phyloP scores from a whole-genome alignment of 2,329 filamentous ascomycete genomes.

The Calycina herbarum region DNA sequence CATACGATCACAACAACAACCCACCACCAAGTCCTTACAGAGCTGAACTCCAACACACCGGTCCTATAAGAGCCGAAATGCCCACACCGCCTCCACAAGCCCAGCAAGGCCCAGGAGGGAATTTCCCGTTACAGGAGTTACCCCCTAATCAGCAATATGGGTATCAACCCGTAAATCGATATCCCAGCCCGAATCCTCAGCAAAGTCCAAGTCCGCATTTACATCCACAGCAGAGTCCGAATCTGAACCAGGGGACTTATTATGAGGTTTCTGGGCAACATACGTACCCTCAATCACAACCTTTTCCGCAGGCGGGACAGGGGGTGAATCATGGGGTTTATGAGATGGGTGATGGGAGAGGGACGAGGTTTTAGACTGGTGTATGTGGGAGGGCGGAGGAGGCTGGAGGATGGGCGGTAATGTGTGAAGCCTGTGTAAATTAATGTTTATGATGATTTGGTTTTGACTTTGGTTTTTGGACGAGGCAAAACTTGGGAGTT shows the following conservation, averaged over 20 bases:
- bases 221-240: background rate
- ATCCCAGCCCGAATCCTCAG: background rate
- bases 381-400: background rate
- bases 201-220: background rate
- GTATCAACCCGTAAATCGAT: background rate
- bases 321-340: background rate
- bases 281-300: background rate
- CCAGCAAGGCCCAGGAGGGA: too few relatives aligned
- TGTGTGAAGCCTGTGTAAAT: background rate
- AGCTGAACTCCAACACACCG: conserved; percentile 8
- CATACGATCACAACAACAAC: background rate
- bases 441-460: background rate
- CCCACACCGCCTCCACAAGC: background rate
- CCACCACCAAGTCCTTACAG: conserved; percentile 7
- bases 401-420: background rate
- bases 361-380: background rate
- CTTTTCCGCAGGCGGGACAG: background rate
- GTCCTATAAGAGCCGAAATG: conserved; percentile 5
- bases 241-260: background rate
- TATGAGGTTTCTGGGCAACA: background rate
- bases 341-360: conserved; percentile 1
- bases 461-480: too few relatives aligned
- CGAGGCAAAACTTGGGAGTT: too few relatives aligned
- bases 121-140: conserved; percentile 10
- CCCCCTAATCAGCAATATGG: conserved; percentile 10